Evolutionary conservation across 768 basidiomycete genomes (phyloP).

Genomic region (Termitomyces titanicus): DNA sequence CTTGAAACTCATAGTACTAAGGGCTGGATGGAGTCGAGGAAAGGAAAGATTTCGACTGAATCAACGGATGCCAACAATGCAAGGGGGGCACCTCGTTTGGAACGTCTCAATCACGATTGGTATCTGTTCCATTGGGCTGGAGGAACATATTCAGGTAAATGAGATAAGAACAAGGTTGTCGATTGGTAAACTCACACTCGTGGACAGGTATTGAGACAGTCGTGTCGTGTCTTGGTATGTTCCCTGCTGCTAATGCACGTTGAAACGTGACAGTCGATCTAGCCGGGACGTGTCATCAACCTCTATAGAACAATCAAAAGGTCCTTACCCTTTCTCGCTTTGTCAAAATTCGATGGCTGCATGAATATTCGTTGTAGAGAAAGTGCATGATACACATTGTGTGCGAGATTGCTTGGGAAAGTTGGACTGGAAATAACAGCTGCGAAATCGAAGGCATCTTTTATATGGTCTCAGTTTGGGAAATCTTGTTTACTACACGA

Average conservation of each 20-base stretch:
- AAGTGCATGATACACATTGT: conserved; percentile 3
- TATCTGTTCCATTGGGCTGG: not conserved
- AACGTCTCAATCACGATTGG: not conserved
- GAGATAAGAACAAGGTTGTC: not conserved
- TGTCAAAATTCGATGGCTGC: not conserved
- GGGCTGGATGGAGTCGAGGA: not conserved
- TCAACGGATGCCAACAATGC: conserved; percentile 1
- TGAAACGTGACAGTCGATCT: not conserved
- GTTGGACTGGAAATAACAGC: not conserved
- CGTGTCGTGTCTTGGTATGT: not conserved
- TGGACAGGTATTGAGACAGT: conserved; percentile 1
- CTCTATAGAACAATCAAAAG: not conserved
- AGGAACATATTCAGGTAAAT: not conserved
- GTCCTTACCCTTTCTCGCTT: conserved; percentile 2
- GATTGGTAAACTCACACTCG: not conserved
- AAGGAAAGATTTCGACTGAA: not conserved
- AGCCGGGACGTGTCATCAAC: not conserved
- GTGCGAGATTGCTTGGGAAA: not conserved
- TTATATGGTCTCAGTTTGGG: not conserved
- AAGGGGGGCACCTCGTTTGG: not conserved
- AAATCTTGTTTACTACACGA: not conserved
- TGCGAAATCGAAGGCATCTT: not conserved
- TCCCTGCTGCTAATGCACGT: not conserved
- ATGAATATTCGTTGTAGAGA: conserved; percentile 4
- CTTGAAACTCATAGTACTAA: too few species aligned